These are phyloP conservation scores for Corchorus olitorius DNA, from an alignment of 345 rosid genomes.

Conservation along the genomic window DNA sequence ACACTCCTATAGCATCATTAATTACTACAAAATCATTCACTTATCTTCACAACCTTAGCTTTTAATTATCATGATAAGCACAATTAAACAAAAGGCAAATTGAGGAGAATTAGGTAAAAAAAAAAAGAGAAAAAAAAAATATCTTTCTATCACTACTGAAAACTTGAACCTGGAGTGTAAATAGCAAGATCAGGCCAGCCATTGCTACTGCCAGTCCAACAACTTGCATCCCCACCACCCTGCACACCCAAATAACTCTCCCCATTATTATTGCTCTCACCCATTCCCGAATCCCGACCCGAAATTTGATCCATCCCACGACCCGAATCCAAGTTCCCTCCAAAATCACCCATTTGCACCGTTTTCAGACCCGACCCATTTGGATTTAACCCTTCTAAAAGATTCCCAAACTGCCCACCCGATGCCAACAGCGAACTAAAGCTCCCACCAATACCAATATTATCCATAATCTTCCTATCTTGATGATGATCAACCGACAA, in stretches of 20 bases:
- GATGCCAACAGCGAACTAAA: constrained; percentile 61
- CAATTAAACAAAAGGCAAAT: neutral
- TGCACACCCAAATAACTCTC: constrained; percentile 29
- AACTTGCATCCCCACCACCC: constrained; percentile 34
- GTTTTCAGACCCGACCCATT: constrained; percentile 46
- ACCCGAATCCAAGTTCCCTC: constrained; percentile 36
- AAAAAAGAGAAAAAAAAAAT: neutral
- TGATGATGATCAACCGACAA: constrained; percentile 38
- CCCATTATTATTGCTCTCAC: constrained; percentile 24
- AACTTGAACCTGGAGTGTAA: constrained; percentile 60
- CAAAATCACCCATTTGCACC: constrained; percentile 35
- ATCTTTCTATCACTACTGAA: constrained; percentile 23
- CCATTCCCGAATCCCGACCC: constrained; percentile 25
- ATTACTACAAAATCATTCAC: constrained; percentile 11
- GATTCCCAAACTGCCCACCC: constrained; percentile 42
- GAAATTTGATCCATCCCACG: constrained; percentile 17
- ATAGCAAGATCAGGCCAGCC: constrained; percentile 80
- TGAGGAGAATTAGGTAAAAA: neutral
- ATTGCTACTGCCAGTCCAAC: constrained; percentile 43
- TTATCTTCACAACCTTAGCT: neutral
- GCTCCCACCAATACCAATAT: constrained; percentile 45
- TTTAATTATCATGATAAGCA: constrained; percentile 19
- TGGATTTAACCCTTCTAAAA: constrained; percentile 47
- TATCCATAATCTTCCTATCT: no score
- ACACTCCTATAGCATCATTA: neutral